Percentiles rank a stretch among this genome's conserved stretches.
These are phyloP conservation scores for Seiridium cupressi DNA, from an alignment of 2,329 filamentous ascomycete genomes.

Conservation along the genomic window DNA sequence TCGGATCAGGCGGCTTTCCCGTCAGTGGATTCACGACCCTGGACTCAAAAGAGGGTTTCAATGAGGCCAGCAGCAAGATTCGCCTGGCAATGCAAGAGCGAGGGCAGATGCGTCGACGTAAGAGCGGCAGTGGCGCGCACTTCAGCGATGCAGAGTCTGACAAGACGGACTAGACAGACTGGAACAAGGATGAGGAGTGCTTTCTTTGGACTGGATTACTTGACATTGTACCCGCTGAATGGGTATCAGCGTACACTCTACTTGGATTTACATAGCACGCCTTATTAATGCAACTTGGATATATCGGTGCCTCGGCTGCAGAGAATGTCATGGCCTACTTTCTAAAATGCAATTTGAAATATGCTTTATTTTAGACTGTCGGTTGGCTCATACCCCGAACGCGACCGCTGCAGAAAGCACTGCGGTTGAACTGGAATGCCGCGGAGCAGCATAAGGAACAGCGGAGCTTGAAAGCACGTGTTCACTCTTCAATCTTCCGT, in stretches of 20 bases:
- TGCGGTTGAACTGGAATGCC: too few relatives aligned
- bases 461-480: too few relatives aligned
- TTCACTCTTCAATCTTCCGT: too few relatives aligned
- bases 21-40: constrained; percentile 68
- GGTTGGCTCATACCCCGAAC: too few relatives aligned
- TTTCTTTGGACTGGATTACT: neutral
- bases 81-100: constrained; percentile 79
- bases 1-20: constrained; percentile 61
- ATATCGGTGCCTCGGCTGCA: too few relatives aligned
- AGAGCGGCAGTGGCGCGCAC: constrained; percentile 36
- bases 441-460: too few relatives aligned
- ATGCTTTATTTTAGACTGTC: too few relatives aligned
- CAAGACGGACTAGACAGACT: neutral
- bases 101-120: constrained; percentile 59
- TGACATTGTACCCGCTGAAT: neutral
- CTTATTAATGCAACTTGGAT: too few relatives aligned
- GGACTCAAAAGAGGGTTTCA: constrained; percentile 68
- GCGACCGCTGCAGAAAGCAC: too few relatives aligned
- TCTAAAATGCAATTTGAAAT: too few relatives aligned
- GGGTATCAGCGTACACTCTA: neutral
- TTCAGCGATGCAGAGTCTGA: constrained; percentile 2
- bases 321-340: too few relatives aligned
- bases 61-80: constrained; percentile 82
- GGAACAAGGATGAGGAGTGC: too few relatives aligned
- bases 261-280: neutral